Percentiles rank a stretch among this genome's conserved stretches.
phyloP scores from a whole-genome alignment of 108 stramenopile species.

The Nannochloropsis granulata region DNA sequence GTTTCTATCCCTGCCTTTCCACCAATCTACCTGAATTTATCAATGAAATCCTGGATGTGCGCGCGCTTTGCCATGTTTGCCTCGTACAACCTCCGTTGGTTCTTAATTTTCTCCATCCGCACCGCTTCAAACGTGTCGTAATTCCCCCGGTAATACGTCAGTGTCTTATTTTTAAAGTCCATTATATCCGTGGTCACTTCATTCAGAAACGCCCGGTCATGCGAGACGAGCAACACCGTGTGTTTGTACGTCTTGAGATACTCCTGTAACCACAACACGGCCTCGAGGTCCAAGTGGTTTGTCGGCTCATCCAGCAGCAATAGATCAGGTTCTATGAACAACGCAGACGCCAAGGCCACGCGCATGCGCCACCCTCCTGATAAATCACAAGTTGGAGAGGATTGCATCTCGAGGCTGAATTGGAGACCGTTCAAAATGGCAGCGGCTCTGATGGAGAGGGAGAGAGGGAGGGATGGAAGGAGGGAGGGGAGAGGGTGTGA shows the following conservation, averaged over 20 bases:
- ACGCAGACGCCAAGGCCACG: conserved; percentile 82
- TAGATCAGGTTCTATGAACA: conserved; percentile 76
- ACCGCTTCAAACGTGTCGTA: conserved; percentile 84
- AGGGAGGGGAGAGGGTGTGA: background rate
- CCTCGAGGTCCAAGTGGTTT: conserved; percentile 79
- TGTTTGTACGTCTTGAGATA: conserved; percentile 52
- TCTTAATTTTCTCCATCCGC: conserved; percentile 58
- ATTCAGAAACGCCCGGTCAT: conserved; percentile 89
- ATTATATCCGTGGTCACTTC: conserved; percentile 48
- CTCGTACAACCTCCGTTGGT: conserved; percentile 72
- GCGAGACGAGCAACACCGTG: conserved; percentile 79
- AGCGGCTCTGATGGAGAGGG: conserved; percentile 39
- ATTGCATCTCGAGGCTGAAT: conserved; percentile 66
- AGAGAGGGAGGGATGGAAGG: background rate
- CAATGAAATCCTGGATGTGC: conserved; percentile 98
- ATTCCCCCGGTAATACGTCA: conserved; percentile 72
- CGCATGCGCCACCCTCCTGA: conserved; percentile 96
- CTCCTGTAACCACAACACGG: conserved; percentile 84
- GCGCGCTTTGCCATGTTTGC: conserved; percentile 73
- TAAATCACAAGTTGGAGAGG: conserved; percentile 48
- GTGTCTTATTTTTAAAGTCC: conserved; percentile 51
- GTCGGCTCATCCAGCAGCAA: conserved; percentile 44
- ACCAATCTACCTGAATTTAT: conserved; percentile 55
- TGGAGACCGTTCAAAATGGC: conserved; percentile 55
- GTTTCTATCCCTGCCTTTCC: conserved; percentile 11